Conservation (phyloP, 73 alveolate species). For the Paramecium caudatum region DNA sequence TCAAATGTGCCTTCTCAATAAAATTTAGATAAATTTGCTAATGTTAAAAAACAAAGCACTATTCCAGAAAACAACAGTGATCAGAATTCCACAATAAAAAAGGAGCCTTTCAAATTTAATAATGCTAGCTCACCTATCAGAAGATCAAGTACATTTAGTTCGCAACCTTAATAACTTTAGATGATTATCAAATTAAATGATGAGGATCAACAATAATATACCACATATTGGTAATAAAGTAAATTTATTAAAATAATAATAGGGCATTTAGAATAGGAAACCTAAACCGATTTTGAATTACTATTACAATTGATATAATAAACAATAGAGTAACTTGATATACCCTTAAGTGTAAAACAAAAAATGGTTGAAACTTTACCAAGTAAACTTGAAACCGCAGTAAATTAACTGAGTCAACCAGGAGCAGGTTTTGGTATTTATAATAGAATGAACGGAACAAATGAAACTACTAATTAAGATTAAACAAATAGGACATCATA, state of each 20-base stretch:
- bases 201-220: conserved; percentile 14
- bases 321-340: not conserved
- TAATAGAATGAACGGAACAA: too few relatives aligned
- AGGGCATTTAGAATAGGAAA: conserved; percentile 32
- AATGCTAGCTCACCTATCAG: conserved; percentile 13
- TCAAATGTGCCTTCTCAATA: conserved; percentile 12
- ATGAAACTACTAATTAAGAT: too few relatives aligned
- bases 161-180: not conserved
- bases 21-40: conserved; percentile 16
- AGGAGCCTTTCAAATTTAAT: not conserved
- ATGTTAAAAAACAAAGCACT: not conserved
- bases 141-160: conserved; percentile 38
- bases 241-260: not conserved
- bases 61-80: not conserved
- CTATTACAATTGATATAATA: not conserved
- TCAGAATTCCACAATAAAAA: not conserved
- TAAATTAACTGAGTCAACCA: too few relatives aligned
- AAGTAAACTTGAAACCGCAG: conserved; percentile 2
- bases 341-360: not conserved
- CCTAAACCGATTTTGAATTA: not conserved
- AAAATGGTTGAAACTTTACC: not conserved
- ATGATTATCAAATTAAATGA: conserved; percentile 30
- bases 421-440: too few relatives aligned
- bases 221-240: conserved; percentile 31
- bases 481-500: too few relatives aligned